These are phyloP conservation scores for Apophysomyces variabilis DNA, from an alignment of 371 early-diverging fungal species.

Conservation along the genomic window DNA sequence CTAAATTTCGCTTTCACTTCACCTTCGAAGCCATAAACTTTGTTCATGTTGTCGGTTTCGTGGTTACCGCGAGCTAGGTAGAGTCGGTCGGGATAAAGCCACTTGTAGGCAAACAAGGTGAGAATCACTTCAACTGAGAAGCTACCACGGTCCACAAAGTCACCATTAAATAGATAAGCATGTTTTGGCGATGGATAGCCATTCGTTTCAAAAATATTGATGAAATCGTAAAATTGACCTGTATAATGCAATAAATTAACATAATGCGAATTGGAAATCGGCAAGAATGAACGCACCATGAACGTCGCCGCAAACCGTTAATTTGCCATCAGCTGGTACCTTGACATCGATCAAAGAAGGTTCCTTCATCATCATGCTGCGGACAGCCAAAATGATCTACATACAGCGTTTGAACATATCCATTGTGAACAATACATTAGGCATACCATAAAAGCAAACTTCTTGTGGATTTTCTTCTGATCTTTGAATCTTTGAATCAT, in stretches of 20 bases:
- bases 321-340: constrained; percentile 71
- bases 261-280: neutral
- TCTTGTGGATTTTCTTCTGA: constrained; percentile 90
- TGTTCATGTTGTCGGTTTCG: constrained; percentile 98
- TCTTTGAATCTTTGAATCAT: constrained; percentile 82
- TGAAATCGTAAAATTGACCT: constrained; percentile 97
- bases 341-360: constrained; percentile 86
- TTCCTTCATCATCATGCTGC: constrained; percentile 70
- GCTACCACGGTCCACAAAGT: constrained; percentile 98
- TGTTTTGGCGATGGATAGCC: constrained; percentile 86
- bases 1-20: constrained; percentile 96
- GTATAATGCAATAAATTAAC: too few relatives aligned
- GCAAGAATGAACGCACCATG: constrained; percentile 68
- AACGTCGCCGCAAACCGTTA: constrained; percentile 98
- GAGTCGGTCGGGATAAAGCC: constrained; percentile 87
- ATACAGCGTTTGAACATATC: neutral
- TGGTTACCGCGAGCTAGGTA: constrained; percentile 98
- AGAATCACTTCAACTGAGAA: constrained; percentile 96
- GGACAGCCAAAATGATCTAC: constrained; percentile 78
- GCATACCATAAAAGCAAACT: constrained; percentile 79
- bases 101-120: constrained; percentile 92
- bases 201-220: constrained; percentile 92
- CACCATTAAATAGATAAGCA: constrained; percentile 95
- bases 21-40: constrained; percentile 98
- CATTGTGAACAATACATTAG: neutral